Evolutionary conservation across 2,329 filamentous ascomycete species (phyloP).

Genomic region (Botryosphaeria agaves): DNA sequence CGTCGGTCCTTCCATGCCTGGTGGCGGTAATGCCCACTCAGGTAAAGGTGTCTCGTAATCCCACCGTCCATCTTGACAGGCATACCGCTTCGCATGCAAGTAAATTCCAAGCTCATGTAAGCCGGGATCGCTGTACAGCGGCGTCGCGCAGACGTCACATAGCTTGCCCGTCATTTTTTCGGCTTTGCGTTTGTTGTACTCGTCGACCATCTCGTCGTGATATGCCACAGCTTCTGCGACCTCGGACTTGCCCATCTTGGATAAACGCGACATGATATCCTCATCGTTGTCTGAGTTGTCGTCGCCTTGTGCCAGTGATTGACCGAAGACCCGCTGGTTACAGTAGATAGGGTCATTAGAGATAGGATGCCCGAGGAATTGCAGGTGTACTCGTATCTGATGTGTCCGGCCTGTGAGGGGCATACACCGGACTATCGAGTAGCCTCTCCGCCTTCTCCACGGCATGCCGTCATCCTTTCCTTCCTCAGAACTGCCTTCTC

Average conservation of each 20-base stretch:
- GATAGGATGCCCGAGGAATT: slow-evolving; percentile 88
- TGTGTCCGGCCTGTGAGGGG: slow-evolving; percentile 90
- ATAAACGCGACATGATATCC: slow-evolving; percentile 72
- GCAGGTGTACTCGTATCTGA: slow-evolving; percentile 85
- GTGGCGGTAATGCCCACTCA: slow-evolving; percentile 69
- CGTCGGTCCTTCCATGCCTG: slow-evolving; percentile 52
- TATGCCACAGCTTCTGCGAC: slow-evolving; percentile 82
- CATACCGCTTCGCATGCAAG: slow-evolving; percentile 81
- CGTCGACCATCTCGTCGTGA: slow-evolving; percentile 81
- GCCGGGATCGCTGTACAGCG: slow-evolving; percentile 84
- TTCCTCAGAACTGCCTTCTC: too few species aligned
- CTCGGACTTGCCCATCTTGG: slow-evolving; percentile 86
- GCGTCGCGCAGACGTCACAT: slow-evolving; percentile 70
- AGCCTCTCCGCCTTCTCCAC: slow-evolving; percentile 48
- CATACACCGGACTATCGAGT: slow-evolving; percentile 87
- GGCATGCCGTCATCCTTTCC: slow-evolving; percentile 21
- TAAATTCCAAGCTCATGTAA: slow-evolving; percentile 82
- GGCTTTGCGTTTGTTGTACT: slow-evolving; percentile 77
- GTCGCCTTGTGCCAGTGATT: slow-evolving; percentile 53
- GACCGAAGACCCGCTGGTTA: slow-evolving; percentile 82
- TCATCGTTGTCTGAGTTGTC: slow-evolving; percentile 60
- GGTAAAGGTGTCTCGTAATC: slow-evolving; percentile 74
- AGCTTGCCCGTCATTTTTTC: slow-evolving; percentile 81
- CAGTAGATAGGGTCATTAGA: slow-evolving; percentile 96
- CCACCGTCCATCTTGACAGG: slow-evolving; percentile 70